phyloP scores from a whole-genome alignment of 2,329 filamentous ascomycete genomes.

The Xylariaceae sp. region DNA sequence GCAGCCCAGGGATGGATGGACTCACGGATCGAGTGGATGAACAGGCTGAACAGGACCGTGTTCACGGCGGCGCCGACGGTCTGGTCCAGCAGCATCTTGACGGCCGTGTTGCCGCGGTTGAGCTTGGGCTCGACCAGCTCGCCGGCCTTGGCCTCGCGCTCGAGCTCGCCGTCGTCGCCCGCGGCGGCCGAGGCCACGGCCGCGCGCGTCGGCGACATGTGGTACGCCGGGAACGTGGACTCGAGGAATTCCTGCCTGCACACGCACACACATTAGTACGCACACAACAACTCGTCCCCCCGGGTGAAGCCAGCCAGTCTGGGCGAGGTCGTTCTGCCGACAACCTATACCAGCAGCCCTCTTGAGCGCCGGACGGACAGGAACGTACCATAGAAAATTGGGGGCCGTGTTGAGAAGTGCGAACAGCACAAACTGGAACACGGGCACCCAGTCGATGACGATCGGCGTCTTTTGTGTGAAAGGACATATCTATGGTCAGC shows the following conservation, averaged over 20 bases:
- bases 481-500: slow-evolving; percentile 1
- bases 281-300: too few species aligned
- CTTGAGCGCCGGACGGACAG: too few species aligned
- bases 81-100: slow-evolving; percentile 64
- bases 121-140: slow-evolving; percentile 42
- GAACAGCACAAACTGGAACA: slow-evolving; percentile 73
- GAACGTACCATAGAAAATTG: slow-evolving; percentile 67
- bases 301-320: too few species aligned
- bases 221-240: slow-evolving; percentile 60
- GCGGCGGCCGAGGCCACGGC: slow-evolving; percentile 32
- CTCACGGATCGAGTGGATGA: slow-evolving; percentile 51
- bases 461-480: slow-evolving; percentile 44
- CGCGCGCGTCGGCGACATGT: slow-evolving; percentile 31
- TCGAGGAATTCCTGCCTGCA: slow-evolving; percentile 73
- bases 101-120: slow-evolving; percentile 54
- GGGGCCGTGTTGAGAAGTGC: slow-evolving; percentile 66
- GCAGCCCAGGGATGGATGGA: too few species aligned
- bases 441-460: slow-evolving; percentile 55
- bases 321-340: not conserved
- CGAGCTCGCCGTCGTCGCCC: slow-evolving; percentile 33
- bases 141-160: slow-evolving; percentile 27
- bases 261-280: too few species aligned
- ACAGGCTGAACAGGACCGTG: slow-evolving; percentile 45
- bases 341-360: too few species aligned
- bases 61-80: slow-evolving; percentile 58